Conservation (phyloP, 2,329 filamentous ascomycete species). For the Pyricularia sp. region DNA sequence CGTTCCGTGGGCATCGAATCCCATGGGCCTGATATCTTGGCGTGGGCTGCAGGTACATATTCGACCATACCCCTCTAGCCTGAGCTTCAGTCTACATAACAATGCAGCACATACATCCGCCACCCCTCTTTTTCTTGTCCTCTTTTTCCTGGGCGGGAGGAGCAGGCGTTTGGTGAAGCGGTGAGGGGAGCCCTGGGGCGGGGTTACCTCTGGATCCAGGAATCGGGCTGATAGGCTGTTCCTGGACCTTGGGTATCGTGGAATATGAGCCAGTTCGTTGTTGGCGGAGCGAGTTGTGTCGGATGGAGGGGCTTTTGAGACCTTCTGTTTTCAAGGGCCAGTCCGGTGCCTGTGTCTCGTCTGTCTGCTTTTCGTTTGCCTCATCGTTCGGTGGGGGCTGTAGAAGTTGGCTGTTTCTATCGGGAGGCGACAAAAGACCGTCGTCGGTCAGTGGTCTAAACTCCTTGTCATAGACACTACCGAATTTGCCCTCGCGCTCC, state of each 20-base stretch:
- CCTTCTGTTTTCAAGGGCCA: conserved; percentile 48
- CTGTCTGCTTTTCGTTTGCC: conserved; percentile 19
- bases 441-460: conserved; percentile 75
- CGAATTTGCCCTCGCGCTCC: conserved; percentile 84
- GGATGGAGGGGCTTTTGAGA: conserved; percentile 36
- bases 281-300: conserved; percentile 23
- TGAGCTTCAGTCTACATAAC: conserved; percentile 48
- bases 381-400: conserved; percentile 14
- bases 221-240: conserved; percentile 29
- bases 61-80: neutral
- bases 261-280: conserved; percentile 45
- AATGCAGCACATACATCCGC: conserved; percentile 61
- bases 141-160: conserved; percentile 28
- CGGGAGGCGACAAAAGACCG: conserved; percentile 35
- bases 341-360: conserved; percentile 30
- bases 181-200: neutral
- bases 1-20: neutral
- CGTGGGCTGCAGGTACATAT: neutral
- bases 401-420: conserved; percentile 19
- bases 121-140: conserved; percentile 39
- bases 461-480: conserved; percentile 76
- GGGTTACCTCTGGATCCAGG: conserved; percentile 11
- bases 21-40: neutral
- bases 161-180: neutral
- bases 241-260: conserved; percentile 52